phyloP scores from a whole-genome alignment of 768 basidiomycete genomes.

The Erythrobasidium yunnanense region DNA sequence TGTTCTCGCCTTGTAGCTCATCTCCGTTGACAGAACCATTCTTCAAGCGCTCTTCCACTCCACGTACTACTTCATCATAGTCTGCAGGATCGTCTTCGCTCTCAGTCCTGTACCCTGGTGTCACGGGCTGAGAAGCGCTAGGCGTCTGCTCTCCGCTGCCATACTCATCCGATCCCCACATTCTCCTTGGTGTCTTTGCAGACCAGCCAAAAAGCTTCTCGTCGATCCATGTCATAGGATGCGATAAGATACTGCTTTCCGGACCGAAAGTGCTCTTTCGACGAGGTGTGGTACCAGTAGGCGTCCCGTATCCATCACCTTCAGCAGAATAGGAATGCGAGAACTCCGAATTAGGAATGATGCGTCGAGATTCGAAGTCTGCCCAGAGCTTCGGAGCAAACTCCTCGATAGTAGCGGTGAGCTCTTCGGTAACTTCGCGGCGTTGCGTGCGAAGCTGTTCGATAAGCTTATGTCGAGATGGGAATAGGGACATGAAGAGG shows the following conservation, averaged over 20 bases:
- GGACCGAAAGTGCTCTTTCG: slow-evolving; percentile 9
- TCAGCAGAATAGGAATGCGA: neutral
- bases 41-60: slow-evolving; percentile 7
- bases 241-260: slow-evolving; percentile 3
- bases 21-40: neutral
- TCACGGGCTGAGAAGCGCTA: slow-evolving; percentile 1
- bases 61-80: slow-evolving; percentile 24
- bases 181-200: neutral
- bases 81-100: slow-evolving; percentile 22
- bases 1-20: too few species aligned
- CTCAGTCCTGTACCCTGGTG: slow-evolving; percentile 12
- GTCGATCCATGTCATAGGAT: slow-evolving; percentile 20
- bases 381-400: slow-evolving; percentile 26
- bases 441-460: slow-evolving; percentile 60
- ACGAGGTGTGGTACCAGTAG: neutral
- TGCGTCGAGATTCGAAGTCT: slow-evolving; percentile 59
- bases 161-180: neutral
- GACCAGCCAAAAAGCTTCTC: slow-evolving; percentile 22
- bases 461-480: slow-evolving; percentile 52
- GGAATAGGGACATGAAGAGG: slow-evolving; percentile 71
- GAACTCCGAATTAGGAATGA: slow-evolving; percentile 1
- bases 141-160: slow-evolving; percentile 1
- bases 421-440: slow-evolving; percentile 43
- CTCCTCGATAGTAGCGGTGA: slow-evolving; percentile 62
- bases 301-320: neutral